Evolutionary conservation across 257 asterid species (phyloP).

Genomic region (Fraxinus quadrangulata): DNA sequence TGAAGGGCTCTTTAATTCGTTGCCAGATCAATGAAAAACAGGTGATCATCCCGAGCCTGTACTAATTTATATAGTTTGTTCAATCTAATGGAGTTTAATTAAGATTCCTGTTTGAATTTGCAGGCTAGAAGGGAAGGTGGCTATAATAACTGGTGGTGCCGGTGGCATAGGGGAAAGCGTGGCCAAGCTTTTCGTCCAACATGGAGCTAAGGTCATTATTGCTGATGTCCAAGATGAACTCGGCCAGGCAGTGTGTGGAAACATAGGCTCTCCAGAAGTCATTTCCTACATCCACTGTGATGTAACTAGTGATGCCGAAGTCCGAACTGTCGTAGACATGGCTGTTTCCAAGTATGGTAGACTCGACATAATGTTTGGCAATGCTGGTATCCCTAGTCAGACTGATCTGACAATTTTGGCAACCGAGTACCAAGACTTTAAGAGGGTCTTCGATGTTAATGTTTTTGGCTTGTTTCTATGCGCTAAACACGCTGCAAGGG

Average conservation of each 20-base stretch:
- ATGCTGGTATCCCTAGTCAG: slow-evolving; percentile 36
- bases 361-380: slow-evolving; percentile 46
- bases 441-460: too few relatives aligned
- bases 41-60: too few relatives aligned
- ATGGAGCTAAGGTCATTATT: not conserved
- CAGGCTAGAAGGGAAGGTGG: slow-evolving; percentile 44
- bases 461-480: too few relatives aligned
- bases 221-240: slow-evolving; percentile 45
- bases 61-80: not conserved
- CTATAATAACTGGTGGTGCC: slow-evolving; percentile 40
- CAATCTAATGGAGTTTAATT: not conserved
- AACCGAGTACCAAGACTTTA: too few relatives aligned
- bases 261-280: slow-evolving; percentile 20
- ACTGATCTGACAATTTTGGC: slow-evolving; percentile 11
- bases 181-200: slow-evolving; percentile 8
- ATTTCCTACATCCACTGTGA: slow-evolving; percentile 46
- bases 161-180: slow-evolving; percentile 39
- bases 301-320: slow-evolving; percentile 34
- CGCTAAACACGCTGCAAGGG: too few relatives aligned
- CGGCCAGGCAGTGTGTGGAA: slow-evolving; percentile 21
- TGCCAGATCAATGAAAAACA: not conserved
- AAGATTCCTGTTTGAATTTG: not conserved
- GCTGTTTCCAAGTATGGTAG: slow-evolving; percentile 39
- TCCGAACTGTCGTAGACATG: slow-evolving; percentile 29
- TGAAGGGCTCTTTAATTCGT: not conserved